Evolutionary conservation across 2,329 filamentous ascomycete genomes (phyloP).

Genomic region (Cladosporium oxysporum): DNA sequence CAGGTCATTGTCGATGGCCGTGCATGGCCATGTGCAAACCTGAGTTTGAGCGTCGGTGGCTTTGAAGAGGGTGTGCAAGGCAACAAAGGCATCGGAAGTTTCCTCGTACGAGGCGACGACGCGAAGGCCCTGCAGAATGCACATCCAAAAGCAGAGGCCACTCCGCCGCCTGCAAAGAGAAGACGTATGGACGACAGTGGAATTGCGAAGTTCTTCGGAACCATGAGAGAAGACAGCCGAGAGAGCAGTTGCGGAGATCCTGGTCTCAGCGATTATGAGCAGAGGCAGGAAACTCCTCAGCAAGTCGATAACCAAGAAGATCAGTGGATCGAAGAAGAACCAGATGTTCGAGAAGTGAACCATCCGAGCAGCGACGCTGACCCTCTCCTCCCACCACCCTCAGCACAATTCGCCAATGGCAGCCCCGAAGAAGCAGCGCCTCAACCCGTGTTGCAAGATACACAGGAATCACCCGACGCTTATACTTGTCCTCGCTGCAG

Average conservation of each 20-base stretch:
- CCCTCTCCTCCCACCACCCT: slow-evolving; percentile 24
- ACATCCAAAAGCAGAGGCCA: slow-evolving; percentile 25
- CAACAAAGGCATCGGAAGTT: slow-evolving; percentile 83
- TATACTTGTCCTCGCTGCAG: slow-evolving; percentile 68
- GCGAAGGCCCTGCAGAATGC: slow-evolving; percentile 49
- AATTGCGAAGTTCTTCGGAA: slow-evolving; percentile 40
- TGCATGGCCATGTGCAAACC: slow-evolving; percentile 88
- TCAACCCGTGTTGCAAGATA: background rate
- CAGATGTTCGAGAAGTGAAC: slow-evolving; percentile 2
- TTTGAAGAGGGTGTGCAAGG: slow-evolving; percentile 85
- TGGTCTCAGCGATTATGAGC: background rate
- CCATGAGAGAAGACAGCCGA: slow-evolving; percentile 27
- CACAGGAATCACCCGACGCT: slow-evolving; percentile 27
- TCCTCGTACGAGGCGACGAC: slow-evolving; percentile 70
- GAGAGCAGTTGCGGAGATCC: slow-evolving; percentile 23
- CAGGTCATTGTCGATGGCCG: slow-evolving; percentile 77
- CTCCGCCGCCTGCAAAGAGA: slow-evolving; percentile 37
- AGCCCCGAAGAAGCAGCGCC: background rate
- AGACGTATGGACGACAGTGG: slow-evolving; percentile 37
- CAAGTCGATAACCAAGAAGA: background rate
- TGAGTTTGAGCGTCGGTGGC: slow-evolving; percentile 84
- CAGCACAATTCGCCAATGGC: slow-evolving; percentile 21
- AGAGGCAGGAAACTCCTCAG: background rate
- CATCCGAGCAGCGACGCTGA: slow-evolving; percentile 16
- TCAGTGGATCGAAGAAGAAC: background rate